Conservation (phyloP, 345 rosid genomes). For the Boechera retrofracta region DNA sequence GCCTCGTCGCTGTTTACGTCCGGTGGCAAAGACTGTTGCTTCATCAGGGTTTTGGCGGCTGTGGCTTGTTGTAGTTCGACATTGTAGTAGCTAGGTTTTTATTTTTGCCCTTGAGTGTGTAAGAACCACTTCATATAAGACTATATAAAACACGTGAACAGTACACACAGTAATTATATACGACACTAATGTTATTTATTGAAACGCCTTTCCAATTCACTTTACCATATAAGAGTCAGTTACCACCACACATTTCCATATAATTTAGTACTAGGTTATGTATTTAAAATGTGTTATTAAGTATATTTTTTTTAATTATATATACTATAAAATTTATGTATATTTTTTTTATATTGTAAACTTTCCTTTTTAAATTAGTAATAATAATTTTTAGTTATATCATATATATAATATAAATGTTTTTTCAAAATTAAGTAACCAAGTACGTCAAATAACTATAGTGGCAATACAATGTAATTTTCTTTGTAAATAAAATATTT, state of each 20-base stretch:
- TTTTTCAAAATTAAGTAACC: too few relatives aligned
- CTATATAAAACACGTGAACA: neutral
- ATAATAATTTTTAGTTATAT: too few relatives aligned
- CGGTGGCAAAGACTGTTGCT: constrained; percentile 69
- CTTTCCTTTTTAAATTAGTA: too few relatives aligned
- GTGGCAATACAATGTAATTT: too few relatives aligned
- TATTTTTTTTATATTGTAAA: too few relatives aligned
- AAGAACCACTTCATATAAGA: neutral
- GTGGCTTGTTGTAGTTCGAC: constrained; percentile 38
- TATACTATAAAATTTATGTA: too few relatives aligned
- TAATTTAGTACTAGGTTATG: neutral
- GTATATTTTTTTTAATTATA: too few relatives aligned
- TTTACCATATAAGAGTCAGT: neutral
- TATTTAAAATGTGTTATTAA: too few relatives aligned
- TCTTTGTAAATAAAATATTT: too few relatives aligned
- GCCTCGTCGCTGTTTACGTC: constrained; percentile 65
- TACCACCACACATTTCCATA: neutral
- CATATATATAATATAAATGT: too few relatives aligned
- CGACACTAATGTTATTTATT: neutral
- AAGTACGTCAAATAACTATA: too few relatives aligned
- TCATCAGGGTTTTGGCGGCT: constrained; percentile 50
- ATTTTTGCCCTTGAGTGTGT: neutral
- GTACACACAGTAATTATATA: neutral
- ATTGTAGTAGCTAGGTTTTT: constrained; percentile 21
- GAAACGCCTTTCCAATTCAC: neutral